phyloP scores from a whole-genome alignment of 495 filamentous ascomycete species.

The Hypomontagnella monticulosa region DNA sequence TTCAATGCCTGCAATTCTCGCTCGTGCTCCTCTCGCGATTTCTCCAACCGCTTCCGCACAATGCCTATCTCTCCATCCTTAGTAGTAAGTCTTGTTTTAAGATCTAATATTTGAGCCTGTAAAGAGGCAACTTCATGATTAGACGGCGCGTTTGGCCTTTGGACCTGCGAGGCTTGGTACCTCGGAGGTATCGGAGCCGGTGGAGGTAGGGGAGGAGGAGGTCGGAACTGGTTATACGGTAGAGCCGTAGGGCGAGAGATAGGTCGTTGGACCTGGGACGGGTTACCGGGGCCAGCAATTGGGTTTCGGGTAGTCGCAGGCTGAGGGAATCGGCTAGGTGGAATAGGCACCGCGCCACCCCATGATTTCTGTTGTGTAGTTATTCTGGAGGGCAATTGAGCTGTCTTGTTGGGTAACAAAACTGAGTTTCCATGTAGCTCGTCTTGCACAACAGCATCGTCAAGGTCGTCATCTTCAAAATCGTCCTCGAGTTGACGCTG shows the following conservation, averaged over 20 bases:
- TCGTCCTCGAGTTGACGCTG: conserved; percentile 37
- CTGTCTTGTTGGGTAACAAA: conserved; percentile 18
- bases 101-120: conserved; percentile 47
- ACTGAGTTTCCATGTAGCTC: conserved; percentile 14
- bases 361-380: conserved; percentile 33
- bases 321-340: conserved; percentile 31
- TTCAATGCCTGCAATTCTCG: conserved; percentile 56
- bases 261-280: conserved; percentile 43
- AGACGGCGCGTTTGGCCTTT: conserved; percentile 17
- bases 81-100: conserved; percentile 55
- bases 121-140: conserved; percentile 40
- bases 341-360: conserved; percentile 29
- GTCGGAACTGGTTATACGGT: conserved; percentile 38
- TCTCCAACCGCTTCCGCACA: conserved; percentile 62
- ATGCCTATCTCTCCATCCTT: conserved; percentile 63
- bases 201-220: conserved; percentile 38
- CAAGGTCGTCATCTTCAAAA: conserved; percentile 49
- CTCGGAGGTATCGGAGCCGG: conserved; percentile 37
- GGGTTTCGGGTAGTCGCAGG: conserved; percentile 20
- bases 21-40: conserved; percentile 53
- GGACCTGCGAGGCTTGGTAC: conserved; percentile 45
- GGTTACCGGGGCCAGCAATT: conserved; percentile 3
- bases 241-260: conserved; percentile 27
- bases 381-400: conserved; percentile 32
- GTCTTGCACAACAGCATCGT: conserved; percentile 45